Percentiles rank a stretch among this genome's conserved stretches.
Evolutionary conservation across 1,284 basidiomycete species (phyloP).

Genomic region (Malassezia caprae): DNA sequence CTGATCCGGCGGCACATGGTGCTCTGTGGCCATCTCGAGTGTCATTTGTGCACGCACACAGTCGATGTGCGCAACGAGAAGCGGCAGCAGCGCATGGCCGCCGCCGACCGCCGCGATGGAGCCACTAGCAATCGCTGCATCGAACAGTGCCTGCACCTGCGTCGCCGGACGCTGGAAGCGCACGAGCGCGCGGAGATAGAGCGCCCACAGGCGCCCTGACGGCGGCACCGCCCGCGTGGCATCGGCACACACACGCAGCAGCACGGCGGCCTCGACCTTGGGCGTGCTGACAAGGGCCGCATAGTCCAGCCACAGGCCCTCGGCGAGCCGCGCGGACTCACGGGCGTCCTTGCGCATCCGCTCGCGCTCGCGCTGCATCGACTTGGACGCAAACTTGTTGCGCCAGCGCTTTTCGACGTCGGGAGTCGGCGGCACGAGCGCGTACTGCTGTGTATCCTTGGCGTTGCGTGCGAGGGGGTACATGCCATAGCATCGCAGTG

Average conservation of each 20-base stretch:
- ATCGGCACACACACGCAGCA: slow-evolving; percentile 22
- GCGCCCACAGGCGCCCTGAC: slow-evolving; percentile 22
- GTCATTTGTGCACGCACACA: slow-evolving; percentile 32
- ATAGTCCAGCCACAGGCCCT: slow-evolving; percentile 38
- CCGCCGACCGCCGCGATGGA: slow-evolving; percentile 17
- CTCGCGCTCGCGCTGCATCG: slow-evolving; percentile 13
- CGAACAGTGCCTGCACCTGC: slow-evolving; percentile 31
- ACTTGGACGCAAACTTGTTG: slow-evolving; percentile 3
- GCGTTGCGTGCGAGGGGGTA: slow-evolving; percentile 1
- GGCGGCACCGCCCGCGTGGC: slow-evolving; percentile 27
- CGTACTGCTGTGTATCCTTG: slow-evolving; percentile 18
- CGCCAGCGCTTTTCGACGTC: slow-evolving; percentile 8
- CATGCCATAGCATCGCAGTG: slow-evolving; percentile 6
- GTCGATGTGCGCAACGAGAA: slow-evolving; percentile 37
- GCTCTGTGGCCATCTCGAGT: slow-evolving; percentile 18
- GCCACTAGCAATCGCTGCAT: slow-evolving; percentile 17
- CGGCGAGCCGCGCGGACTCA: slow-evolving; percentile 17
- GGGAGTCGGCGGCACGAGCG: slow-evolving; percentile 12
- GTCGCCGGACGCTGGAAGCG: slow-evolving; percentile 23
- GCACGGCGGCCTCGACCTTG: slow-evolving; percentile 19
- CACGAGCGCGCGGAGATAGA: slow-evolving; percentile 25
- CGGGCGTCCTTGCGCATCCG: slow-evolving; percentile 20
- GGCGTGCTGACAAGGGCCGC: slow-evolving; percentile 8
- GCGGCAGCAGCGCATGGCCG: slow-evolving; percentile 19
- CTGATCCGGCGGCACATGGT: slow-evolving; percentile 14